These are phyloP conservation scores for Juglanconis sp. DNA, from an alignment of 2,329 filamentous ascomycete species.

Conservation along the genomic window DNA sequence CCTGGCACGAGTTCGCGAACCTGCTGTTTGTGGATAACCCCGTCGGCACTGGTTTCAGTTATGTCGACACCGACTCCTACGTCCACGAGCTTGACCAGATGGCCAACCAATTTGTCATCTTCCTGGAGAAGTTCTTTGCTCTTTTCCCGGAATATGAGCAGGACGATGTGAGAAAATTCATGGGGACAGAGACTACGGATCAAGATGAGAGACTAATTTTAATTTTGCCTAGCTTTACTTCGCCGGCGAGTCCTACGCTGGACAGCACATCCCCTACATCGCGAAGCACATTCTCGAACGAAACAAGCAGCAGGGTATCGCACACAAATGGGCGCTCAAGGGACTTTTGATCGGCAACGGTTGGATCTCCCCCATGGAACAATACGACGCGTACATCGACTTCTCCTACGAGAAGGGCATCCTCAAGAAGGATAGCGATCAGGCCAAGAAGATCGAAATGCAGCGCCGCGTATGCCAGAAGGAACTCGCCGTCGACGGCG, in stretches of 20 bases:
- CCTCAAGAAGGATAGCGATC: constrained; percentile 62
- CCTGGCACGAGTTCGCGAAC: constrained; percentile 98
- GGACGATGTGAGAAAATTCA: constrained; percentile 71
- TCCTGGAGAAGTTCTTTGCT: constrained; percentile 86
- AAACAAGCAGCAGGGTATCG: constrained; percentile 61
- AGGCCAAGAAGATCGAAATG: constrained; percentile 63
- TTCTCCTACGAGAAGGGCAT: constrained; percentile 77
- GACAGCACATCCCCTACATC: constrained; percentile 96
- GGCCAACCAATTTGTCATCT: constrained; percentile 81
- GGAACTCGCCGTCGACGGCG: constrained; percentile 46
- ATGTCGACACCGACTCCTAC: constrained; percentile 85
- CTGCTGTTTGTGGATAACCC: constrained; percentile 96
- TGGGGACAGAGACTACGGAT: background rate
- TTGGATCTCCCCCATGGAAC: constrained; percentile 88
- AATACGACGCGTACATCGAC: constrained; percentile 83
- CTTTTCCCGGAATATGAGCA: constrained; percentile 88
- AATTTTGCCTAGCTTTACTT: constrained; percentile 71
- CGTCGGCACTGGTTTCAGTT: constrained; percentile 94
- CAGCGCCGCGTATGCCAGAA: constrained; percentile 68
- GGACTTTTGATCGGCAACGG: constrained; percentile 94
- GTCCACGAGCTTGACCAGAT: constrained; percentile 83
- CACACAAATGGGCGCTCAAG: constrained; percentile 69
- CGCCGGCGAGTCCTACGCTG: constrained; percentile 93
- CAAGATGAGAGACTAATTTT: background rate
- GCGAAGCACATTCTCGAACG: constrained; percentile 85